Evolutionary conservation across 257 asterid species (phyloP), one percentile per base, ranked within the genome.

Genomic region (Verbascum thapsus): DNA sequence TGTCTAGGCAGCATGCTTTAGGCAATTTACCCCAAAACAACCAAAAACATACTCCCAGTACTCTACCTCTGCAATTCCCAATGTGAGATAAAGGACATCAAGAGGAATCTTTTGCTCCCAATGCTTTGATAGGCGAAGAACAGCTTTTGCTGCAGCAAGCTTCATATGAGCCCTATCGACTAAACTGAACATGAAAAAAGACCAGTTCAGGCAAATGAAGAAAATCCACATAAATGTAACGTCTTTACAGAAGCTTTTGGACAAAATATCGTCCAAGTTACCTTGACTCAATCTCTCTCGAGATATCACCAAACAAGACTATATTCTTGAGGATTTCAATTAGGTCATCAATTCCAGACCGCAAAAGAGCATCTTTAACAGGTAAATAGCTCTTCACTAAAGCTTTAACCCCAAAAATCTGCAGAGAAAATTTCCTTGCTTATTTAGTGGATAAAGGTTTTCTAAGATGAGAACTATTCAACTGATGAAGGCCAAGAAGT

Each of bases 341-440:
- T 43, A 94, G 72, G 59, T 73, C 88, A 74, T 85, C 95, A 74
- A 94, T 83, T 63, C 99, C 98, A 51, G 80, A 61, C 53, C 99
- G 96, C 53, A 94, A 95, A 39, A 85, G 91, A 63, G 96, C 92
- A 71, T 94, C 99, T 83, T 94, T 90, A 69, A 80, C 92, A 3
- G 99, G 99, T 73, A 88, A 81, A 81, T 80, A 94, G 84, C 99
- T 94, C 81, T 94, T 94, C 63, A 94, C 99, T 78, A 94, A 68
- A 41, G 98, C 82, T 80, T 94, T 92, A 51, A 94, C 66, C 59
- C 99, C 99, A 83, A 73, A 94, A 61, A 94, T 86, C 99, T 94
- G 89, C 76, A 72, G 19, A 63, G 19, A 60, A 34, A 65, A 58
- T 40, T 30, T 13, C 18, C 30, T 22, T 64, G 42, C 45, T 57